Percentiles rank a stretch among this genome's conserved stretches.
These are phyloP conservation scores for Austroboletus festivus DNA, from an alignment of 768 basidiomycete genomes.

Conservation along the genomic window DNA sequence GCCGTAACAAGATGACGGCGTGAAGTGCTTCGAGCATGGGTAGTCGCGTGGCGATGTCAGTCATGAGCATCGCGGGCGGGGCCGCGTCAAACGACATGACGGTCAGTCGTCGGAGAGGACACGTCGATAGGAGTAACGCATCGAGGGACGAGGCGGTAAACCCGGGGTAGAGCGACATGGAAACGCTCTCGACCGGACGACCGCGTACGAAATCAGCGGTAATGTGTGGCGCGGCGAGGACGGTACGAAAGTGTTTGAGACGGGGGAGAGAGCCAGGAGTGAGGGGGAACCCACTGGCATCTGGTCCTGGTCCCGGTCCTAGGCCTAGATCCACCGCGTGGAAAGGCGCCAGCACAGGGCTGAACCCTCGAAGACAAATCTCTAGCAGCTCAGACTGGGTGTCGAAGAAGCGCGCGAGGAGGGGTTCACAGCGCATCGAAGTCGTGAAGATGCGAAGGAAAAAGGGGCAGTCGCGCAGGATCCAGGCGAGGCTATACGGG, in stretches of 20 bases:
- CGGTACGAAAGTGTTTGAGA: constrained; percentile 49
- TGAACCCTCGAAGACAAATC: constrained; percentile 54
- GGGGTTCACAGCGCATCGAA: constrained; percentile 50
- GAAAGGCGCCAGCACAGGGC: constrained; percentile 28
- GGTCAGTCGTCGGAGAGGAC: constrained; percentile 47
- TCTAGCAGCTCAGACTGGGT: constrained; percentile 47
- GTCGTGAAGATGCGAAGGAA: constrained; percentile 49
- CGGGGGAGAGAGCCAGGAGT: constrained; percentile 42
- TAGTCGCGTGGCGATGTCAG: constrained; percentile 46
- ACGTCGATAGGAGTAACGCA: constrained; percentile 38
- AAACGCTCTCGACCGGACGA: constrained; percentile 48
- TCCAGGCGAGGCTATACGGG: constrained; percentile 42
- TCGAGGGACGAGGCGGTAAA: constrained; percentile 41
- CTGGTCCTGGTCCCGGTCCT: too few species aligned
- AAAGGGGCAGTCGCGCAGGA: constrained; percentile 45
- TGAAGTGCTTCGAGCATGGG: constrained; percentile 57
- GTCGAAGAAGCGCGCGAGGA: constrained; percentile 50
- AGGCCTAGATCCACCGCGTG: too few species aligned
- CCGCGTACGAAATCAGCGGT: constrained; percentile 44
- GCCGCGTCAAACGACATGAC: constrained; percentile 55
- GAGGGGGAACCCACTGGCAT: constrained; percentile 38
- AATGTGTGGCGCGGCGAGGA: constrained; percentile 47
- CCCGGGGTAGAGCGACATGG: constrained; percentile 49
- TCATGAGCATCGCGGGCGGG: constrained; percentile 43
- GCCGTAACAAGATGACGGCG: constrained; percentile 52